Conservation (phyloP, 2,329 filamentous ascomycete species). For the Cercospora sp. region DNA sequence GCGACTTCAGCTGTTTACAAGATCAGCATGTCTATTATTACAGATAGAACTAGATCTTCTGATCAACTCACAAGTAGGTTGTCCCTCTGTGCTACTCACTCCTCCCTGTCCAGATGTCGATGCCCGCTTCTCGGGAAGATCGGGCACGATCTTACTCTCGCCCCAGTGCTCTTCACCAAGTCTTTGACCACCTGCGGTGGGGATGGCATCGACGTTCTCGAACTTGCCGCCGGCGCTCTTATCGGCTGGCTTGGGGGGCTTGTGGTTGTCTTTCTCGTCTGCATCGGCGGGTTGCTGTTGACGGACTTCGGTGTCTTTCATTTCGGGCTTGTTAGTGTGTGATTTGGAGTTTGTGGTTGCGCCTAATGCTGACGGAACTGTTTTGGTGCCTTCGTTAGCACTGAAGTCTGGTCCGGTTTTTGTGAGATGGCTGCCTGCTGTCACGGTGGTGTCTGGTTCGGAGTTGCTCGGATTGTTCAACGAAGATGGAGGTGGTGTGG, state of each 20-base stretch:
- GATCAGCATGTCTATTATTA: too few species aligned
- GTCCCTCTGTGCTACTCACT: conserved; percentile 30
- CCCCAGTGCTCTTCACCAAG: conserved; percentile 39
- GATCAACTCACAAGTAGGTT: conserved; percentile 31
- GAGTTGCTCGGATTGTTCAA: not conserved
- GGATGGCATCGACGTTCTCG: conserved; percentile 36
- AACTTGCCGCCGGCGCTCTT: conserved; percentile 14
- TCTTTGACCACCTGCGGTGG: conserved; percentile 37
- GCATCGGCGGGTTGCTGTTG: not conserved
- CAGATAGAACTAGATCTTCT: too few species aligned
- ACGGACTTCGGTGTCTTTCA: not conserved
- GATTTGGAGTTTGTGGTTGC: not conserved
- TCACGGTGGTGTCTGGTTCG: not conserved
- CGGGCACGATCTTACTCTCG: conserved; percentile 39
- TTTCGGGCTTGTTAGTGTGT: conserved; percentile 7
- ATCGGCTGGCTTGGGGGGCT: conserved; percentile 17
- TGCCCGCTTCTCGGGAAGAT: conserved; percentile 26
- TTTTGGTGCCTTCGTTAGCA: conserved; percentile 7
- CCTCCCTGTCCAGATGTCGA: conserved; percentile 13
- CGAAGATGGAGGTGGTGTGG: not conserved
- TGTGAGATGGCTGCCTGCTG: conserved; percentile 8
- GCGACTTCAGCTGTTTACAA: not conserved
- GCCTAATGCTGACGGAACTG: conserved; percentile 5
- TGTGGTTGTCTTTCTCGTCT: conserved; percentile 15
- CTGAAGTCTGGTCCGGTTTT: conserved; percentile 7